Conservation (phyloP, 176 grass and related monocot genomes). For the Cymbopogon citratus region DNA sequence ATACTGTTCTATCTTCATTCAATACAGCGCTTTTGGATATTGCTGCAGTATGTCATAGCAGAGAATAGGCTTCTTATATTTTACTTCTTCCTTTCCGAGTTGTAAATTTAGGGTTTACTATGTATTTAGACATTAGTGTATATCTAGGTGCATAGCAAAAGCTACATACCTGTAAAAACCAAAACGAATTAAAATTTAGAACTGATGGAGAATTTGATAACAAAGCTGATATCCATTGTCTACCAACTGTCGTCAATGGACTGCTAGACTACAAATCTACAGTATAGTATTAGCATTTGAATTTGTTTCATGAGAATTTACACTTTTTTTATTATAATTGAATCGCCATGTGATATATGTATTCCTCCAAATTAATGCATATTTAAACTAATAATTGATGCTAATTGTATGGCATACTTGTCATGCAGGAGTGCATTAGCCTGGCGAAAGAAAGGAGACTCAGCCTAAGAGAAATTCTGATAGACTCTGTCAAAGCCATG, state of each 20-base stretch:
- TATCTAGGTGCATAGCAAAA: background rate
- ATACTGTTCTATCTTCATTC: background rate
- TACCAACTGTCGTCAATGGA: background rate
- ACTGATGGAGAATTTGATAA: background rate
- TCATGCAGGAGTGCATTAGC: slow-evolving; percentile 52
- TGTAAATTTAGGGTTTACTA: too few species aligned
- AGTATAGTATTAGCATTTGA: background rate
- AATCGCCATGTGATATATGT: background rate
- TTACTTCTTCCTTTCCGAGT: too few species aligned
- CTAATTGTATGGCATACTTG: background rate
- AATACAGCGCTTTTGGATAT: background rate
- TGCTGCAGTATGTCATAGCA: too few species aligned
- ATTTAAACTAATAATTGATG: background rate
- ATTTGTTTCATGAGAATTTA: background rate
- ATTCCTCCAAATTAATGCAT: background rate
- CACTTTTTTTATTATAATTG: background rate
- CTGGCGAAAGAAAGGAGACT: slow-evolving; percentile 51
- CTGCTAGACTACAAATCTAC: background rate
- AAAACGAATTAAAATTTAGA: background rate
- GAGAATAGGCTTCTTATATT: too few species aligned
- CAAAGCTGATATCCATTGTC: background rate
- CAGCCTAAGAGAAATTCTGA: slow-evolving; percentile 47
- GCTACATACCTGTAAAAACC: background rate
- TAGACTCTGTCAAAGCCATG: slow-evolving; percentile 51
- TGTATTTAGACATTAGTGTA: background rate